phyloP scores from a whole-genome alignment of 2,329 filamentous ascomycete species.

The Beauveria varroae region DNA sequence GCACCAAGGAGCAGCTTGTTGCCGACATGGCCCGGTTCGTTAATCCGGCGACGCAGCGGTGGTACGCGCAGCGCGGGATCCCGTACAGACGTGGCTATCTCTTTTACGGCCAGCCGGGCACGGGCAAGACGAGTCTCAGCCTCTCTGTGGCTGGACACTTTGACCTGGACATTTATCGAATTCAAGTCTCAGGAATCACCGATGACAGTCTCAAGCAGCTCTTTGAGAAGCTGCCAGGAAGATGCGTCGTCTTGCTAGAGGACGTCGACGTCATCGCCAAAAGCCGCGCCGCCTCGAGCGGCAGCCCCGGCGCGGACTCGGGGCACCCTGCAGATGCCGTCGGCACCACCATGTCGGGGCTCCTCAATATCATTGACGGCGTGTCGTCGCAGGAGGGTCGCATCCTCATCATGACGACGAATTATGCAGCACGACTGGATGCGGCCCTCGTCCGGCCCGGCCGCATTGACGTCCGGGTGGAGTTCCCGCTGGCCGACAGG shows the following conservation, averaged over 20 bases:
- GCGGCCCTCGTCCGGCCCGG: slow-evolving; percentile 54
- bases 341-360: slow-evolving; percentile 44
- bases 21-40: background rate
- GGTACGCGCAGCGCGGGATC: slow-evolving; percentile 18
- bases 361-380: slow-evolving; percentile 62
- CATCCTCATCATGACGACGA: slow-evolving; percentile 66
- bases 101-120: slow-evolving; percentile 56
- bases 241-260: slow-evolving; percentile 47
- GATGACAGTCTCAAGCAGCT: slow-evolving; percentile 44
- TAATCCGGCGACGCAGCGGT: background rate
- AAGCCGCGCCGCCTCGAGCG: background rate
- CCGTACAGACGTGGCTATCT: slow-evolving; percentile 46
- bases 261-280: slow-evolving; percentile 40
- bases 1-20: background rate
- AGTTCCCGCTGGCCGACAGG: background rate
- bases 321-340: background rate
- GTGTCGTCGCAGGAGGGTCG: slow-evolving; percentile 60
- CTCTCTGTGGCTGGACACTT: slow-evolving; percentile 45
- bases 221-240: slow-evolving; percentile 43
- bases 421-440: slow-evolving; percentile 55
- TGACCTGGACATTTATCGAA: slow-evolving; percentile 41
- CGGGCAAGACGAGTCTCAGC: slow-evolving; percentile 50
- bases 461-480: slow-evolving; percentile 51
- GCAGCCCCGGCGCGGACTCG: background rate
- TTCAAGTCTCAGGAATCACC: slow-evolving; percentile 41